These are phyloP conservation scores for Barnettozyma salicaria DNA, from an alignment of 805 yeast species.

Conservation along the genomic window DNA sequence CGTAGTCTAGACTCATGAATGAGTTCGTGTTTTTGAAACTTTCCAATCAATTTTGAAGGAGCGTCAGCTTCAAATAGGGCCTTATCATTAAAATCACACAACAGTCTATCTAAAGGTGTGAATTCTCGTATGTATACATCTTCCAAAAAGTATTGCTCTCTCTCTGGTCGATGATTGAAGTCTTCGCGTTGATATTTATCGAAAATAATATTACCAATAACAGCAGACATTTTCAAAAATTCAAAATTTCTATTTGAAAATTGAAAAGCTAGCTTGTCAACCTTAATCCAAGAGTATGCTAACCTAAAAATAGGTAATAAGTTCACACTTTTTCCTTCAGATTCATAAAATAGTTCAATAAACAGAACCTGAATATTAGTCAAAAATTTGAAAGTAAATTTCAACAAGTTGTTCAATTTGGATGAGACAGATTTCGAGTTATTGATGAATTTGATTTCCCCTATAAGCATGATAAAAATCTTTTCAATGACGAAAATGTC, in stretches of 20 bases:
- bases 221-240: constrained; percentile 29
- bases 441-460: constrained; percentile 29
- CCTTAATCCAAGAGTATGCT: constrained; percentile 51
- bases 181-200: constrained; percentile 9
- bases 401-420: constrained; percentile 26
- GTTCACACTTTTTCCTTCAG: constrained; percentile 13
- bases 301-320: constrained; percentile 41
- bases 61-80: constrained; percentile 14
- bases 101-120: constrained; percentile 44
- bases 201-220: constrained; percentile 27
- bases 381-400: constrained; percentile 37
- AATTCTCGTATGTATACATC: constrained; percentile 61
- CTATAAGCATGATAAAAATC: constrained; percentile 33
- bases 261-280: constrained; percentile 38
- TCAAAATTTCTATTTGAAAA: constrained; percentile 28
- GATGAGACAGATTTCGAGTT: constrained; percentile 6
- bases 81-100: constrained; percentile 56
- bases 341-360: constrained; percentile 26
- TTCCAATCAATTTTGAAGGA: constrained; percentile 20
- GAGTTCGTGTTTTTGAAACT: constrained; percentile 23
- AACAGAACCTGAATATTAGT: constrained; percentile 29
- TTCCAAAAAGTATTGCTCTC: constrained; percentile 54
- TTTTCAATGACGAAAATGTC: constrained; percentile 24
- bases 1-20: constrained; percentile 30
- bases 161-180: constrained; percentile 33